These are phyloP conservation scores for Hydnum rufescens DNA, from an alignment of 768 basidiomycete species.

Conservation along the genomic window DNA sequence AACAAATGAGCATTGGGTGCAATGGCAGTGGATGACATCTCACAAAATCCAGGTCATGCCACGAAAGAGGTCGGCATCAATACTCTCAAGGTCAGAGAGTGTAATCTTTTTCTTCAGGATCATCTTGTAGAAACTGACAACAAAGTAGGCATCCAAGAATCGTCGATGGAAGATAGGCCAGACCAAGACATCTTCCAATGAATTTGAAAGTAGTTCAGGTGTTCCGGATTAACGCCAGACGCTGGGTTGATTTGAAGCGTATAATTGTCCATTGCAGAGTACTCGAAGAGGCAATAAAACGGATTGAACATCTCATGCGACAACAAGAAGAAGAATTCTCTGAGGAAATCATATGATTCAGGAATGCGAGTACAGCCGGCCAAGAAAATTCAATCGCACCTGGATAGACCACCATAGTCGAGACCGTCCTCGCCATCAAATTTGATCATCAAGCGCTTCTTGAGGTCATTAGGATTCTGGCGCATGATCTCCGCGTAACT, in stretches of 20 bases:
- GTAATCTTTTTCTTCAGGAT: conserved; percentile 95
- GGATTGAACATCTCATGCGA: conserved; percentile 99
- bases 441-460: conserved; percentile 99
- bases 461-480: conserved; percentile 92
- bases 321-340: conserved; percentile 99
- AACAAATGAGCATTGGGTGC: no score
- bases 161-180: conserved; percentile 98
- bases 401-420: conserved; percentile 94
- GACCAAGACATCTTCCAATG: conserved; percentile 88
- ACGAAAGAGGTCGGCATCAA: conserved; percentile 86
- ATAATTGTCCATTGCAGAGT: conserved; percentile 99
- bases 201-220: conserved; percentile 99
- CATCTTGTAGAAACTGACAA: conserved; percentile 99
- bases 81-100: conserved; percentile 82
- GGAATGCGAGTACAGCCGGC: conserved; percentile 1
- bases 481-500: conserved; percentile 99
- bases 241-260: conserved; percentile 98
- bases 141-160: conserved; percentile 98
- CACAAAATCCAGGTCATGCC: conserved; percentile 99
- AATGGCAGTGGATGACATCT: conserved; percentile 18
- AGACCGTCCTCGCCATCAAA: conserved; percentile 98
- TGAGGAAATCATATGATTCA: conserved; percentile 17
- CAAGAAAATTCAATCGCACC: conserved; percentile 29
- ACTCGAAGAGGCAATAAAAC: conserved; percentile 99
- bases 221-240: conserved; percentile 95